phyloP scores from a whole-genome alignment of 257 asterid species.

The Scutellaria barbata region DNA sequence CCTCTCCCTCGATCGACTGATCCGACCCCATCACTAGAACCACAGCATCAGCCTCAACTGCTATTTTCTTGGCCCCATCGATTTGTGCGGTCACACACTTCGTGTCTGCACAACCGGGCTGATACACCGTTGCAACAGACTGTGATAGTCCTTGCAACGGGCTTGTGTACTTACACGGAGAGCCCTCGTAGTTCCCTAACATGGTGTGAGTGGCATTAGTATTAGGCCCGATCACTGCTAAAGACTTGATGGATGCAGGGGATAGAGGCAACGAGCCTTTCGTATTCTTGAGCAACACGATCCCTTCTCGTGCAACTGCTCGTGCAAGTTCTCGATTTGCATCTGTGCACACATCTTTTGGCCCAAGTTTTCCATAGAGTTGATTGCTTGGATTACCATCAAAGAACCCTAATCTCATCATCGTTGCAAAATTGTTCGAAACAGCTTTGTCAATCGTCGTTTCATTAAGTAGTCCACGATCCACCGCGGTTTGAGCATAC shows the following conservation, averaged over 20 bases:
- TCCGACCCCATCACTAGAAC: conserved; percentile 85
- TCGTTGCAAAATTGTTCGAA: conserved; percentile 69
- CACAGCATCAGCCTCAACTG: conserved; percentile 73
- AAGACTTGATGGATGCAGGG: conserved; percentile 55
- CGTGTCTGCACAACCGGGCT: conserved; percentile 60
- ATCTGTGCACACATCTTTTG: conserved; percentile 75
- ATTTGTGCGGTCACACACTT: conserved; percentile 58
- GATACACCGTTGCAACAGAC: conserved; percentile 56
- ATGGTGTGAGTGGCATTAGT: conserved; percentile 66
- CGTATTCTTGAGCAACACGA: conserved; percentile 76
- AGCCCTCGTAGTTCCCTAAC: conserved; percentile 85
- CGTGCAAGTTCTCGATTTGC: conserved; percentile 77
- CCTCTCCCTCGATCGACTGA: conserved; percentile 67
- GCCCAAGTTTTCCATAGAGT: conserved; percentile 79
- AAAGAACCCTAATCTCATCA: conserved; percentile 90
- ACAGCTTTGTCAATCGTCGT: conserved; percentile 59
- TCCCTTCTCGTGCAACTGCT: conserved; percentile 84
- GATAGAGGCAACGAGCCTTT: conserved; percentile 70
- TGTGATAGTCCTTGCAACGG: conserved; percentile 70
- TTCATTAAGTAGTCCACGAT: conserved; percentile 65
- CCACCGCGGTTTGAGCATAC: conserved; percentile 62
- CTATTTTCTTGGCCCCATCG: conserved; percentile 61
- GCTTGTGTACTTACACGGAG: conserved; percentile 70
- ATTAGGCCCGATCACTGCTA: conserved; percentile 92
- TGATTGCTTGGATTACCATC: conserved; percentile 81